Evolutionary conservation across 371 early-diverging fungal genomes (phyloP).

Genomic region (Capillidium heterosporum): DNA sequence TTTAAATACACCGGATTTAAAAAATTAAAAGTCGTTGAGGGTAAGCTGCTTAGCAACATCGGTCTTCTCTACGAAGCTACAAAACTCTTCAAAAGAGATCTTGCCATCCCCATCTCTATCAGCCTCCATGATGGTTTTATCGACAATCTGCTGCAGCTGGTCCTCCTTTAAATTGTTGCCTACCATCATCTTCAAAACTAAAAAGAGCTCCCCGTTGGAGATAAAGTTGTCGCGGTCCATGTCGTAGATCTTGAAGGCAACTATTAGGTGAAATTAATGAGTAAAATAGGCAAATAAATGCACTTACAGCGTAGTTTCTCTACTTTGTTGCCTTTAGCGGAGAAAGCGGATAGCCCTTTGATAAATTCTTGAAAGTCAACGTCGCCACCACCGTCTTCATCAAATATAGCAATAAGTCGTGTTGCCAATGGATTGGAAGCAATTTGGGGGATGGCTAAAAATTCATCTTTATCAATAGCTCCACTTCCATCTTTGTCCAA

Average conservation of each 20-base stretch:
- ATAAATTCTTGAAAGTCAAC: conserved; percentile 97
- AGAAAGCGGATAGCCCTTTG: conserved; percentile 78
- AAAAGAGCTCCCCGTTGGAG: conserved; percentile 91
- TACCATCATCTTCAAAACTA: conserved; percentile 96
- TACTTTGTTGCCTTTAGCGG: conserved; percentile 75
- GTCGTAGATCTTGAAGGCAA: conserved; percentile 97
- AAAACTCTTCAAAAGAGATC: conserved; percentile 90
- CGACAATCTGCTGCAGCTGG: conserved; percentile 97
- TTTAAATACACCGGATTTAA: too few species aligned
- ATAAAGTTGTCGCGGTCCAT: conserved; percentile 96
- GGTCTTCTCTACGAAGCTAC: conserved; percentile 74
- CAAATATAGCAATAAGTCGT: conserved; percentile 88
- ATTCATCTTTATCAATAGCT: conserved; percentile 88
- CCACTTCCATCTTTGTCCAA: conserved; percentile 92
- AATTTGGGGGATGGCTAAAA: conserved; percentile 84
- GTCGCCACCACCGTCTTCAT: conserved; percentile 92
- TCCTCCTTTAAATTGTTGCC: conserved; percentile 85
- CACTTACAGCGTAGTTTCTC: conserved; percentile 78
- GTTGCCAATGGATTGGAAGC: conserved; percentile 91
- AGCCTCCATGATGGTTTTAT: conserved; percentile 96
- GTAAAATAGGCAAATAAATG: neutral
- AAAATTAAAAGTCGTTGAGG: conserved; percentile 35
- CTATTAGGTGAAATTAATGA: conserved; percentile 16
- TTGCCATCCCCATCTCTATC: conserved; percentile 88
- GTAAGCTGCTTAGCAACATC: conserved; percentile 92